Base-by-base conservation (phyloP, 345 rosid species). In the Boechera divaricarpa region DNA sequence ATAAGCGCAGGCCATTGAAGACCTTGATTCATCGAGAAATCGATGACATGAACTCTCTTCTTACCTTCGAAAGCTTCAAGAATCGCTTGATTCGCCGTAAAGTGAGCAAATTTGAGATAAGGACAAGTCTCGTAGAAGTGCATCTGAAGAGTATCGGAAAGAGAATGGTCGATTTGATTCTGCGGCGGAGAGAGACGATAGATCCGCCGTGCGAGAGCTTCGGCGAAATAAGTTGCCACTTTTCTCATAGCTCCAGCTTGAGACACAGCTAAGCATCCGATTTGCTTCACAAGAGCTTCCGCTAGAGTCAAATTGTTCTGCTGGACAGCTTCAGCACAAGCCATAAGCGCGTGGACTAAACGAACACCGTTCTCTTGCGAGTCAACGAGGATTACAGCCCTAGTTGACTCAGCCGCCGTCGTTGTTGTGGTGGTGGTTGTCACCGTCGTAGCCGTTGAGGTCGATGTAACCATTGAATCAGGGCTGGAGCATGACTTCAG, bases 51-150 rank as follows among this genome's bases (percentile, higher is more conserved):
- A 3, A 91, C 97, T 0, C 90, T 75, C 52, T 78, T 82, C 53
- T 87, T 87, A 10, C 89, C 89, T 66, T 82, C 82, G 58, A 91
- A 91, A 29, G 97, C 97, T 78, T 91, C 97, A 3, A 91, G 84
- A 44, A 92, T 92, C 0, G 98, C 96, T 81, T 92, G 96, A 56
- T 92, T 90, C 1, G 98, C 96, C 0, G 96, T 92, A 72, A 92
- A 92, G 29, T 92, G 96, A 13, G 96, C 98, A 76, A 92, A 92
- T 68, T 92, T 90, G 6, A 92, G 89, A n/a, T 92, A 92, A 3
- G 98, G 98, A 49, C 96, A 90, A 18, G 94, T 82, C 79, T 92
- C 96, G 60, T 92, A 92, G 61, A 90, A 92, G 81, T 92, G 92
- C 88, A 86, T 84, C 90, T 92, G 87, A 21, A 92, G 90, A 47